Base-by-base conservation (phyloP, 148 eudicot species). In the Limonium bicolor region DNA sequence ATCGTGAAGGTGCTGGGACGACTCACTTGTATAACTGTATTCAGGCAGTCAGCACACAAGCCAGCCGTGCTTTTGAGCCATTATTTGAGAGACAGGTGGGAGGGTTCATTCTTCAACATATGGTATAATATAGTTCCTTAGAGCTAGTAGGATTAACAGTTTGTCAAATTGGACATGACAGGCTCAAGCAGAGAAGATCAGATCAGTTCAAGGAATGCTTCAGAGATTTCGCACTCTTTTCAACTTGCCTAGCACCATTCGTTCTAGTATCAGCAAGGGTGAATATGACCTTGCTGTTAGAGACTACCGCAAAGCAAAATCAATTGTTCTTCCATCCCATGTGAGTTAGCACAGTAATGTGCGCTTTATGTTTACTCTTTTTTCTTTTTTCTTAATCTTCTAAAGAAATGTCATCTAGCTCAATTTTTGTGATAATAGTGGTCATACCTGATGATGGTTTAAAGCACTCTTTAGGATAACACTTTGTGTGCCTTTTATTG, bases 191-290 rank as follows among this genome's bases (percentile, higher is more conserved):
- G 99, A 92, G 64, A 92, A 92, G 76, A 85, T 92, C 43, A 79
- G 99, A 64, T 86, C 99, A 46, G 99, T 92, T 33, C 99, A 92
- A 76, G 99, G 99, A 71, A 92, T 85, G 95, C 95, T 92, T 54
- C 99, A 92, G 73, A 78, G 99, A 62, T 92, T 92, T 55, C 79
- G 99, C 11, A 92, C 99, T 20, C 72, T 92, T 7, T 92, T 92
- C 54, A 92, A 92, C 69, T 64, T 92, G 74, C 99, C 99, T 2
- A 92, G 88, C 73, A 63, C 78, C 20, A 81, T 92, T 60, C 95
- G 99, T 47, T 61, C 65, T 41, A 92, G 73, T 56, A 86, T 92
- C 70, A 66, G 88, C 56, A 92, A 85, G 78, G 99, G 99, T 34
- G 99, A 92, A 71, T 77, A 78, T 73, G 99, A 92, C 53, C 64